These are phyloP conservation scores for Debaryomyces fabryi DNA, from an alignment of 1,139 yeast genomes.

Conservation along the genomic window DNA sequence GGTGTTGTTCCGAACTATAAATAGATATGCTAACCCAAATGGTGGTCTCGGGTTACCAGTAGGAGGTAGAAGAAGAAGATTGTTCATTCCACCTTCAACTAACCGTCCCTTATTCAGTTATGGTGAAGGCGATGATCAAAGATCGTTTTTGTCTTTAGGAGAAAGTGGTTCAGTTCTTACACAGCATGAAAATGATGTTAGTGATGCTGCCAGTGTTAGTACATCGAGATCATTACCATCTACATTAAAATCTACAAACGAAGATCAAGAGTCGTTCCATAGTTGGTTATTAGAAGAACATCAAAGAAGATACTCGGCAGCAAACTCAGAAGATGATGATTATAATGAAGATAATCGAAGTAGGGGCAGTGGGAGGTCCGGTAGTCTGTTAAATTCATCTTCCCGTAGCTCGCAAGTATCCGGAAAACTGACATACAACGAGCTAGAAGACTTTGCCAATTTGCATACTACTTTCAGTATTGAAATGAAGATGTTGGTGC, in stretches of 20 bases:
- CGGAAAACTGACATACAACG: constrained; percentile 15
- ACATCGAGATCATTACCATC: constrained; percentile 68
- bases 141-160: constrained; percentile 58
- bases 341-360: constrained; percentile 16
- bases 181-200: constrained; percentile 42
- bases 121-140: constrained; percentile 62
- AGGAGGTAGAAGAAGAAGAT: constrained; percentile 43
- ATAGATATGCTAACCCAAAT: constrained; percentile 46
- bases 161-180: constrained; percentile 47
- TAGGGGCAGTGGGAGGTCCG: constrained; percentile 14
- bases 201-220: constrained; percentile 55
- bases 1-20: constrained; percentile 47
- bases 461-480: constrained; percentile 47
- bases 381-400: constrained; percentile 10
- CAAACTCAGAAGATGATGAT: constrained; percentile 35
- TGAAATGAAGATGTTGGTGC: constrained; percentile 52
- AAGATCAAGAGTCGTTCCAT: constrained; percentile 55
- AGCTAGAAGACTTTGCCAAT: constrained; percentile 41
- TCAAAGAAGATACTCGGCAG: constrained; percentile 55
- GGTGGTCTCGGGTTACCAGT: constrained; percentile 34
- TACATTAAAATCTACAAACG: constrained; percentile 53
- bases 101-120: constrained; percentile 66
- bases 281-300: constrained; percentile 71
- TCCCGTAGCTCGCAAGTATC: constrained; percentile 8
- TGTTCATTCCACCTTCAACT: constrained; percentile 73